Conservation (phyloP, 192 early-diverging fungal genomes). For the Coemansia sp. region DNA sequence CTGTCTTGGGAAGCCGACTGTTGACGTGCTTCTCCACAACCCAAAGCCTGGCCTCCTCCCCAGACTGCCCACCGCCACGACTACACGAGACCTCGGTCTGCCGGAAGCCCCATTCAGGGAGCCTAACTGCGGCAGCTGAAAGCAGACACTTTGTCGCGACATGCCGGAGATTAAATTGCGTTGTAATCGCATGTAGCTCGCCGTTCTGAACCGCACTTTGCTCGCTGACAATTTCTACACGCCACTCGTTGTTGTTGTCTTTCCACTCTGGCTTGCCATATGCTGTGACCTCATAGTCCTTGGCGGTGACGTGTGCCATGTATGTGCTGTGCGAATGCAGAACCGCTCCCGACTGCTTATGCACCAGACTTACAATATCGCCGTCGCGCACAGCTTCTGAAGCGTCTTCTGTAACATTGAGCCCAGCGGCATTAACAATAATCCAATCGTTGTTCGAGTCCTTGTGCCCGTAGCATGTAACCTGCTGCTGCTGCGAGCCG, state of each 20-base stretch:
- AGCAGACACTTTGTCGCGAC: constrained; percentile 71
- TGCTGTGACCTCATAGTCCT: constrained; percentile 59
- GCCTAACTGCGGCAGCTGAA: constrained; percentile 61
- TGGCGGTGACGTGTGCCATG: constrained; percentile 60
- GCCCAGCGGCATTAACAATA: constrained; percentile 34
- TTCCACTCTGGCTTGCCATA: constrained; percentile 58
- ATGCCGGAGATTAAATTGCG: constrained; percentile 68
- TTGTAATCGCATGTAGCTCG: constrained; percentile 56
- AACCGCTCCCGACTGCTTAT: constrained; percentile 55
- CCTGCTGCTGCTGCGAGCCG: constrained; percentile 75
- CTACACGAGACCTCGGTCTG: constrained; percentile 91
- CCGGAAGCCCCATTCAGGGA: constrained; percentile 85
- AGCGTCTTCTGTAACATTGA: constrained; percentile 26
- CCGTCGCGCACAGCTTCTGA: constrained; percentile 59
- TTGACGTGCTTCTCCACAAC: constrained; percentile 36
- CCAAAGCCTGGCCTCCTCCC: constrained; percentile 51
- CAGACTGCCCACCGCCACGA: constrained; percentile 57
- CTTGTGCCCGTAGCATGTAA: constrained; percentile 72
- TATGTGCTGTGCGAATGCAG: constrained; percentile 69
- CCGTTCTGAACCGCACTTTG: constrained; percentile 38
- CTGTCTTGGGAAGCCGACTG: constrained; percentile 19
- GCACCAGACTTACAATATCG: constrained; percentile 72
- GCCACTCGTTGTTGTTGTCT: constrained; percentile 61
- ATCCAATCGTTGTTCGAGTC: constrained; percentile 74
- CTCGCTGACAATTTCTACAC: constrained; percentile 53